A percentile compares a stretch with the other conserved stretches of the same genome.
phyloP scores from a whole-genome alignment of 2,329 filamentous ascomycete species.

The Apiospora kogelbergensis region DNA sequence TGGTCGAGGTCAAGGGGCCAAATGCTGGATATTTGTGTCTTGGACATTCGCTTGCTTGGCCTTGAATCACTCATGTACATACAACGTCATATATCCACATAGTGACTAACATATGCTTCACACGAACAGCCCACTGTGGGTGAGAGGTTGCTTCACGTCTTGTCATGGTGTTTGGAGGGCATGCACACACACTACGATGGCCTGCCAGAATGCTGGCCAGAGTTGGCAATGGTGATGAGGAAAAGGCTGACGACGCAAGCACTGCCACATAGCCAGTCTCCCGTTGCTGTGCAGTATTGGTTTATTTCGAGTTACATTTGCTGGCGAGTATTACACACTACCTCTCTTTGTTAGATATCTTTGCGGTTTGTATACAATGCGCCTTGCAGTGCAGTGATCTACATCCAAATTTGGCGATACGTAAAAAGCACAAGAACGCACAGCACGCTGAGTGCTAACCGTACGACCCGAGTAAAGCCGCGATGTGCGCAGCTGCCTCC shows the following conservation, averaged over 20 bases:
- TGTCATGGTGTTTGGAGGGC: neutral
- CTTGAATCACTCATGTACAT: neutral
- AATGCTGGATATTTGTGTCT: neutral
- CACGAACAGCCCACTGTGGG: neutral
- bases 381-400: neutral
- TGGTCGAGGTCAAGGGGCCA: neutral
- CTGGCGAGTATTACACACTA: neutral
- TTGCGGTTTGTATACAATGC: neutral
- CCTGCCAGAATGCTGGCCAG: neutral
- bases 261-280: neutral
- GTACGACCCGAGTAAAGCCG: neutral
- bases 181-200: no score
- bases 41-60: neutral
- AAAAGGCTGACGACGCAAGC: neutral
- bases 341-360: neutral
- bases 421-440: neutral
- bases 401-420: conserved; percentile 1
- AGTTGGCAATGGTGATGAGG: neutral
- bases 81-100: neutral
- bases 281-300: neutral
- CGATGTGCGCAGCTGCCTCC: neutral
- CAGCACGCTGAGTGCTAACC: neutral
- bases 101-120: neutral
- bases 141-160: neutral
- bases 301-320: neutral